Base-by-base conservation (phyloP, 306 rosid genomes). In the Glycine soja region DNA sequence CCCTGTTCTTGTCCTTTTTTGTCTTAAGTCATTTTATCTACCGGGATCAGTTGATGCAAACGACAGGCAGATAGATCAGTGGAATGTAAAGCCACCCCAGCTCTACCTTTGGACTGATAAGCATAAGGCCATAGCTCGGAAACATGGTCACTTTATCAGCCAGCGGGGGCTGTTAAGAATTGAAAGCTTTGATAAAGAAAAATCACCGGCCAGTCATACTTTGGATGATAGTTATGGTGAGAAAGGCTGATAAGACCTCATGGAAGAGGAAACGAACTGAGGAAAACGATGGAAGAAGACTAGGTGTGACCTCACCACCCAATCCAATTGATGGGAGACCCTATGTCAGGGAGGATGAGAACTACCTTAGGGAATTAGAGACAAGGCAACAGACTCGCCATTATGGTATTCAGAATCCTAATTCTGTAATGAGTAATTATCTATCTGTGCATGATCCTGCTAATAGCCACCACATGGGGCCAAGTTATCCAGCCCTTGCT, bases 11-110 rank as follows among this genome's bases (percentile, higher is more conserved):
- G 66, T 82, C 77, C 15, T 70, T 57, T 42, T 66, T 75, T 85
- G 45, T 24, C 46, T 18, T 43, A 86, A 95, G 99, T 88, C 99
- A 40, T 95, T 93, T 90, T 93, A 93, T 93, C 89, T 95, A 19
- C 95, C 97, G 7, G 99, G 97, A 80, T 93, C 97, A 43, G 86
- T 90, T 76, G 86, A 89, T 83, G 62, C 68, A 24, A 85, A 89
- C 43, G 90, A 91, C 82, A 90, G 81, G 75, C 97, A 88, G 84
- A 79, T 90, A 76, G 97, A 90, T 2, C 94, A 93, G 53, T 92
- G 92, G 92, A 92, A 93, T 85, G 7, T 72, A 13, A 87, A 2
- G 73, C 50, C 97, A 7, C 97, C 99, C 10, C 77, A 86, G 14
- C 92, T 93, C n/a, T 91, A 75, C 80, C 91, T 95, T 59, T 92